Percentiles rank a stretch among this genome's conserved stretches.
These are phyloP conservation scores for Nakazawaea anatomiae DNA, from an alignment of 805 yeast genomes.

Conservation along the genomic window DNA sequence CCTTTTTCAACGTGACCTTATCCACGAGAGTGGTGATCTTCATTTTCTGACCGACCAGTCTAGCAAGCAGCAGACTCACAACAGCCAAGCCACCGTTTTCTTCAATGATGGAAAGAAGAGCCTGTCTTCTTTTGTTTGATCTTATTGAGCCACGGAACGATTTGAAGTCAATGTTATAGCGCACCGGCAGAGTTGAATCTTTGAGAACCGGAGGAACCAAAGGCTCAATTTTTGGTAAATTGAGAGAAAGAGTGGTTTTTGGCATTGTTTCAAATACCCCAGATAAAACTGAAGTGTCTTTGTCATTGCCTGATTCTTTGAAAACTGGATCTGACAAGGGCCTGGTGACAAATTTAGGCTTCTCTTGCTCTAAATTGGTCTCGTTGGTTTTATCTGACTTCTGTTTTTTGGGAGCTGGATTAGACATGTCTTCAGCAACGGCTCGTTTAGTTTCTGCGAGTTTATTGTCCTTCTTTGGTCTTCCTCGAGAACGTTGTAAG, in stretches of 20 bases:
- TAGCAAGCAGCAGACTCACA: conserved; percentile 34
- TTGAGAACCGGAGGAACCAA: background rate
- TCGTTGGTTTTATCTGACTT: background rate
- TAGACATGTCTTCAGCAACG: background rate
- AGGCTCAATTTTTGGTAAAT: background rate
- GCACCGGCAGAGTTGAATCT: background rate
- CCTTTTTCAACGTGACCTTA: conserved; percentile 45
- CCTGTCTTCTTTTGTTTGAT: conserved; percentile 36
- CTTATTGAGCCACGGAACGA: conserved; percentile 29
- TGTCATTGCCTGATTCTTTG: background rate
- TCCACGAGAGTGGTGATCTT: conserved; percentile 40
- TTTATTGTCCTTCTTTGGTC: conserved; percentile 1
- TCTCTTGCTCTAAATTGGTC: background rate
- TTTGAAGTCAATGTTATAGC: background rate
- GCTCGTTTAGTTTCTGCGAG: background rate
- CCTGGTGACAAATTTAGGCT: background rate
- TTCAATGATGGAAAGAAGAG: conserved; percentile 34
- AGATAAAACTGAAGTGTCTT: background rate
- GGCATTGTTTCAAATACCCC: background rate
- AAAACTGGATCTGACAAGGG: background rate
- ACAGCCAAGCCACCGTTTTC: conserved; percentile 40
- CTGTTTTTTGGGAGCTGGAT: background rate
- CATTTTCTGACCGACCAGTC: conserved; percentile 32
- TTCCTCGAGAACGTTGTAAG: background rate
- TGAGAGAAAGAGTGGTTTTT: background rate